Evolutionary conservation across 1,284 basidiomycete species (phyloP).

Genomic region (Apiotrichum mycotoxinovorans): DNA sequence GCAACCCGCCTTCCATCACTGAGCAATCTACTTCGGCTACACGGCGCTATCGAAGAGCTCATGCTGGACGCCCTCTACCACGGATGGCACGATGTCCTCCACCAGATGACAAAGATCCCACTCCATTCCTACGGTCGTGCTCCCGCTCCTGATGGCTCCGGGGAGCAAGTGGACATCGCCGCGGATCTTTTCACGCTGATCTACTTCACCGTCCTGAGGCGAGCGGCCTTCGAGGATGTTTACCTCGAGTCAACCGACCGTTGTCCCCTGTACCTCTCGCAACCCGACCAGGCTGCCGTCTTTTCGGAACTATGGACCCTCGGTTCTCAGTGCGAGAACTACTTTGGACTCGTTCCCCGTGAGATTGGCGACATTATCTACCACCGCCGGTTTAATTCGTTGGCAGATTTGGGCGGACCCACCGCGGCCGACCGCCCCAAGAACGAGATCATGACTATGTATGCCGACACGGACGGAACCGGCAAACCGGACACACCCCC

Average conservation of each 20-base stretch:
- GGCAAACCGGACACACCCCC: too few species aligned
- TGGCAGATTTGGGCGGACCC: constrained; percentile 4
- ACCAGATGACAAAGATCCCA: background rate
- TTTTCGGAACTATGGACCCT: constrained; percentile 17
- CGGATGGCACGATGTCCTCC: constrained; percentile 6
- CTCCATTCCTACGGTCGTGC: constrained; percentile 2
- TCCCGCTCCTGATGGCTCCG: background rate
- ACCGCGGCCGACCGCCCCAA: constrained; percentile 1
- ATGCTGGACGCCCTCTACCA: constrained; percentile 11
- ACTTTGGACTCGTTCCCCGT: constrained; percentile 15
- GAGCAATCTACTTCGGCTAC: constrained; percentile 1
- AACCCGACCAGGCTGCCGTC: constrained; percentile 14
- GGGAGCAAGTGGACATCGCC: constrained; percentile 5
- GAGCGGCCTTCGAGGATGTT: constrained; percentile 17
- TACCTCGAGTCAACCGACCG: constrained; percentile 16
- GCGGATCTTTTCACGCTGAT: constrained; percentile 14
- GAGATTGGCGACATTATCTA: constrained; percentile 15
- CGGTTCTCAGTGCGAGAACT: constrained; percentile 16
- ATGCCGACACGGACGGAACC: constrained; percentile 1
- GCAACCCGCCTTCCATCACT: constrained; percentile 1
- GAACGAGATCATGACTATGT: constrained; percentile 18
- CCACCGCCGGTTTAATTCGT: constrained; percentile 2
- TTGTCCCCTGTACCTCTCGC: constrained; percentile 10
- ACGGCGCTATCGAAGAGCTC: constrained; percentile 6
- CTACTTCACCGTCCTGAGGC: constrained; percentile 13